phyloP scores from a whole-genome alignment of 805 yeast species.

The Yarrowia sp. region DNA sequence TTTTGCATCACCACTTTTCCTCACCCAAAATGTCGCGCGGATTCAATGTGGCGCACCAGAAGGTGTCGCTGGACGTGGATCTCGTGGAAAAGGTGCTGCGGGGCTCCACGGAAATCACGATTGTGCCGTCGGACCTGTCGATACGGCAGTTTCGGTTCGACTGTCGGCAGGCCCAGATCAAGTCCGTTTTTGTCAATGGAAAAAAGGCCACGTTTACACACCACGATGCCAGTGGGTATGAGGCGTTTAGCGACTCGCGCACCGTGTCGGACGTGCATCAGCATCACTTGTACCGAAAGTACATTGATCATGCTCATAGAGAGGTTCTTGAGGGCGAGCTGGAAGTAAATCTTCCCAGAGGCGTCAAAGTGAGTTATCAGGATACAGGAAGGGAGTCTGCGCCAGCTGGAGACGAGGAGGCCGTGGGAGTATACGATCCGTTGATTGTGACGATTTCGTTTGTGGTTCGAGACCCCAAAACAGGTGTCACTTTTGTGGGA shows the following conservation, averaged over 20 bases:
- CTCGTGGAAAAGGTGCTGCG: constrained; percentile 53
- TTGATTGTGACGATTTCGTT: constrained; percentile 68
- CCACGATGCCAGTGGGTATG: constrained; percentile 51
- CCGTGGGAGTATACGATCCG: constrained; percentile 60
- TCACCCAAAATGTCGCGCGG: constrained; percentile 32
- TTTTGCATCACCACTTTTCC: not conserved
- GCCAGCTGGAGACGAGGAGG: constrained; percentile 31
- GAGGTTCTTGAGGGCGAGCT: constrained; percentile 64
- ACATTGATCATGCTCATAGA: constrained; percentile 52
- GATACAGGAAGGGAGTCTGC: constrained; percentile 29
- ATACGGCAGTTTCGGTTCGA: constrained; percentile 67
- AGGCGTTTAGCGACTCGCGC: constrained; percentile 34
- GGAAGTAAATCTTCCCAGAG: constrained; percentile 60
- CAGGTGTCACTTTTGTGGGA: constrained; percentile 76
- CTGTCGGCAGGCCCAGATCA: constrained; percentile 63
- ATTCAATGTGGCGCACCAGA: constrained; percentile 79
- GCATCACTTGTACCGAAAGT: constrained; percentile 57
- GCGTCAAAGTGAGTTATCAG: constrained; percentile 58
- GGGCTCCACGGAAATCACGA: constrained; percentile 81
- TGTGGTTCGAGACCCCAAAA: constrained; percentile 58
- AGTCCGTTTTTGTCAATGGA: constrained; percentile 63
- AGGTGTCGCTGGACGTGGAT: constrained; percentile 77
- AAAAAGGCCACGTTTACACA: constrained; percentile 55
- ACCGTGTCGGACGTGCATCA: constrained; percentile 44
- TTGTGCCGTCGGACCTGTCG: constrained; percentile 63